These are phyloP conservation scores for Paecilomyces fulvus DNA, from an alignment of 2,329 filamentous ascomycete species.

Conservation along the genomic window DNA sequence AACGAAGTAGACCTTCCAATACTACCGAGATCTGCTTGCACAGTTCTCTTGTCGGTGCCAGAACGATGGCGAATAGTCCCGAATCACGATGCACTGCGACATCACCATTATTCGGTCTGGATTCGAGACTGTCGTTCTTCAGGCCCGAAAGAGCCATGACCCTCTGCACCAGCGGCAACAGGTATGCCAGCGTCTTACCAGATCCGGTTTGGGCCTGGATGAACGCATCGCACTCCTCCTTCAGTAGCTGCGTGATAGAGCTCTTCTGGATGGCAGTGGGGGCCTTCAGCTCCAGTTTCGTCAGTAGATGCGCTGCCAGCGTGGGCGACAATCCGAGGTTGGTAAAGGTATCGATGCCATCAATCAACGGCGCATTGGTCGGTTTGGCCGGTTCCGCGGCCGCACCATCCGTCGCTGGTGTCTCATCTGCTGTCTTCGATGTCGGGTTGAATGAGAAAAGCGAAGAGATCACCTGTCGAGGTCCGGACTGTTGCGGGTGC, in stretches of 20 bases:
- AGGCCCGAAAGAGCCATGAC: constrained; percentile 64
- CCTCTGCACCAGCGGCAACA: constrained; percentile 83
- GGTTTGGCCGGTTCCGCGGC: constrained; percentile 54
- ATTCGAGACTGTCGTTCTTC: constrained; percentile 32
- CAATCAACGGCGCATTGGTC: constrained; percentile 82
- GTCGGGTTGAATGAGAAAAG: constrained; percentile 85
- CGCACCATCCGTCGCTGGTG: constrained; percentile 25
- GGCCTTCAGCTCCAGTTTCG: constrained; percentile 79
- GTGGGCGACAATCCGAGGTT: constrained; percentile 73
- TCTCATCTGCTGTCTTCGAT: constrained; percentile 47
- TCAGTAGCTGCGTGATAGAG: constrained; percentile 70
- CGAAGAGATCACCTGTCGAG: constrained; percentile 70
- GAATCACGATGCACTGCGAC: constrained; percentile 68
- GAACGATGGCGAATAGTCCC: constrained; percentile 85
- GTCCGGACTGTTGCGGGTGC: constrained; percentile 27
- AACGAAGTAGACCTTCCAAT: constrained; percentile 75
- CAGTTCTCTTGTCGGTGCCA: constrained; percentile 87
- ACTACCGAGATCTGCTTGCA: constrained; percentile 90
- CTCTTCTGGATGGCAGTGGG: constrained; percentile 93
- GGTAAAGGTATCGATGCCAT: constrained; percentile 77
- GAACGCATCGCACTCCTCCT: constrained; percentile 80
- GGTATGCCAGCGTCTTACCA: constrained; percentile 93
- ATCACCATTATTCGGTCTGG: constrained; percentile 19
- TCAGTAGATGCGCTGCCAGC: constrained; percentile 71
- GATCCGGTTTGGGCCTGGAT: constrained; percentile 96